Percentiles rank a stretch among this genome's conserved stretches.
These are phyloP conservation scores for Hanseniaspora guilliermondii DNA, from an alignment of 805 yeast genomes.

Conservation along the genomic window DNA sequence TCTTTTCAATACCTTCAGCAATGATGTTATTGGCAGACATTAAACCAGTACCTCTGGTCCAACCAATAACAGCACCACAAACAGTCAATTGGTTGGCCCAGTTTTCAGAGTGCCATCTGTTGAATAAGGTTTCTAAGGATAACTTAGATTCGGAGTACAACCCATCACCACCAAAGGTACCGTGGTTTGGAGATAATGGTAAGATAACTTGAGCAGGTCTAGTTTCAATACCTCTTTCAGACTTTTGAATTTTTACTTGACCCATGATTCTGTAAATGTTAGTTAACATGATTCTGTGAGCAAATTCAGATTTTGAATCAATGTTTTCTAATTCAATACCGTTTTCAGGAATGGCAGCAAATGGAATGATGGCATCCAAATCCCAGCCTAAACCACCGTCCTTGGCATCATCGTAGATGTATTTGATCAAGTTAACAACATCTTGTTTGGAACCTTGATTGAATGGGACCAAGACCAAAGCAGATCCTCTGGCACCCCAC, in stretches of 20 bases:
- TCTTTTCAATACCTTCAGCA: conserved; percentile 91
- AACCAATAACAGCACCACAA: conserved; percentile 97
- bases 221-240: conserved; percentile 64
- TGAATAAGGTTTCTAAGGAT: conserved; percentile 88
- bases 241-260: conserved; percentile 72
- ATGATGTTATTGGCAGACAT: conserved; percentile 95
- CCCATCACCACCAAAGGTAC: conserved; percentile 97
- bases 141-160: conserved; percentile 94
- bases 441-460: conserved; percentile 96
- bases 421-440: conserved; percentile 71
- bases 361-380: conserved; percentile 88
- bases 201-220: conserved; percentile 96
- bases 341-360: conserved; percentile 98
- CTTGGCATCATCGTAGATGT: conserved; percentile 71
- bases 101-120: conserved; percentile 97
- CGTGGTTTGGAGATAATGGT: conserved; percentile 97
- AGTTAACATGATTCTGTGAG: conserved; percentile 97
- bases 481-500: conserved; percentile 84
- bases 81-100: conserved; percentile 91
- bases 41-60: conserved; percentile 99
- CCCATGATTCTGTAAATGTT: conserved; percentile 88
- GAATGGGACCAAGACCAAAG: conserved; percentile 92
- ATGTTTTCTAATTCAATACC: conserved; percentile 90
- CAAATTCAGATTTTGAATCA: conserved; percentile 91
- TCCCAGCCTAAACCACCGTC: conserved; percentile 96